Base-by-base conservation (phyloP, 495 filamentous ascomycete genomes). In the Cairneyella variabilis region DNA sequence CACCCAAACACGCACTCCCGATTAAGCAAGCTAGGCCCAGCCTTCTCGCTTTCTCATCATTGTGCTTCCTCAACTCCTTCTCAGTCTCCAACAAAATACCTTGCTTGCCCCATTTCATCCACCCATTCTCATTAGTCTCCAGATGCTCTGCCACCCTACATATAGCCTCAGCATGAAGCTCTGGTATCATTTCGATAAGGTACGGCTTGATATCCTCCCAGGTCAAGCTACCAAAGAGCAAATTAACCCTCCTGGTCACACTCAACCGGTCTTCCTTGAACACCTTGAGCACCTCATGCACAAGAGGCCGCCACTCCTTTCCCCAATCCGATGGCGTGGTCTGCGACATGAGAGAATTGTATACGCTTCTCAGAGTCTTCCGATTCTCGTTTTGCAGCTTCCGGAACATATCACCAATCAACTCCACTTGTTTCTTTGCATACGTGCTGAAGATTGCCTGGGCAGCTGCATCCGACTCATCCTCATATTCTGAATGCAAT, bases 111-210 rank as follows among this genome's bases (percentile, higher is more conserved):
- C 27, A 46, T 42, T 38, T 34, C 41, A n/a, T 39, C 20, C 23
- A n/a, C 28, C 3, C n/a, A 8, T 43, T n/a, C 2, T 10, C 23
- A 12, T 51, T 30, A 1, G 36, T 11, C 34, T 39, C 36, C 11
- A 14, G n/a, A 41, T 18, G 16, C 3, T 11, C 38, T 1, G 8
- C 4, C 3, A 44, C 26, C 32, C 28, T n/a, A n/a, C n/a, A n/a
- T n/a, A 53, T 7, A 2, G 50, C 50, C 43, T 53, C 50, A 26
- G 50, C 7, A 16, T 42, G 39, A 9, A 53, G 16, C 22, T 28
- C 16, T n/a, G 39, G 39, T 3, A 37, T 26, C 10, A 53, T 22
- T 4, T 34, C 39, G 2, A 21, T 11, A 21, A 53, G 1, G 17
- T 45, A 53, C 4, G 11, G 6, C 27, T 16, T 44, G 2, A 43